Evolutionary conservation across 306 rosid species (phyloP).

Genomic region (Notholithocarpus densiflorus): DNA sequence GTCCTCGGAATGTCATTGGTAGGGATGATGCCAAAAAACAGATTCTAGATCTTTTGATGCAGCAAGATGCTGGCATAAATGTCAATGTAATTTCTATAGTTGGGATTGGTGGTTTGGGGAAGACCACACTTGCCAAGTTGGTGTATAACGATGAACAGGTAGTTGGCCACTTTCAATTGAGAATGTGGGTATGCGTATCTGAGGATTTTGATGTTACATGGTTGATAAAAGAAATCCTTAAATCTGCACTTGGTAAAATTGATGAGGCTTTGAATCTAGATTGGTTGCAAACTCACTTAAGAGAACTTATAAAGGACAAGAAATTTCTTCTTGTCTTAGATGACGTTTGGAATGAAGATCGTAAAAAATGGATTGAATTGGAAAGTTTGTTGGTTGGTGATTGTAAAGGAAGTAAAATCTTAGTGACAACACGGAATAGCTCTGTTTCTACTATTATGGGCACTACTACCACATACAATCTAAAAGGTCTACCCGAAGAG

Average conservation of each 20-base stretch:
- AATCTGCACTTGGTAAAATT: fast-evolving
- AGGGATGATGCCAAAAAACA: too few species aligned
- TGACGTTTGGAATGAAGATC: fast-evolving
- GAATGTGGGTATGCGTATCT: fast-evolving
- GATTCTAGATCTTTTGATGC: fast-evolving
- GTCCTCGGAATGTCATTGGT: too few species aligned
- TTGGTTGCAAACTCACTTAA: fast-evolving
- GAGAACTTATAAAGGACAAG: fast-evolving
- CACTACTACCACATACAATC: fast-evolving
- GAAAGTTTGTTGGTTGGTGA: fast-evolving
- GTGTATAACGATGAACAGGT: fast-evolving
- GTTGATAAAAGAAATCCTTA: too few species aligned
- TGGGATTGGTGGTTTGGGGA: too few species aligned
- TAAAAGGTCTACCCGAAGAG: fast-evolving
- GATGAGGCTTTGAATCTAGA: fast-evolving
- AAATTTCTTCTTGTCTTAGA: too few species aligned
- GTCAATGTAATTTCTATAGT: fast-evolving
- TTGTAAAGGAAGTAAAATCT: fast-evolving
- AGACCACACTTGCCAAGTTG: too few species aligned
- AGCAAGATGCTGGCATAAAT: fast-evolving
- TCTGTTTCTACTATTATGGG: too few species aligned
- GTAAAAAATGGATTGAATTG: too few species aligned
- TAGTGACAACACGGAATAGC: too few species aligned
- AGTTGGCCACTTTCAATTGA: fast-evolving
- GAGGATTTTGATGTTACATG: fast-evolving